A percentile compares a stretch with the other conserved stretches of the same genome.
Conservation (phyloP, 371 early-diverging fungal genomes). For the Blakeslea trispora region DNA sequence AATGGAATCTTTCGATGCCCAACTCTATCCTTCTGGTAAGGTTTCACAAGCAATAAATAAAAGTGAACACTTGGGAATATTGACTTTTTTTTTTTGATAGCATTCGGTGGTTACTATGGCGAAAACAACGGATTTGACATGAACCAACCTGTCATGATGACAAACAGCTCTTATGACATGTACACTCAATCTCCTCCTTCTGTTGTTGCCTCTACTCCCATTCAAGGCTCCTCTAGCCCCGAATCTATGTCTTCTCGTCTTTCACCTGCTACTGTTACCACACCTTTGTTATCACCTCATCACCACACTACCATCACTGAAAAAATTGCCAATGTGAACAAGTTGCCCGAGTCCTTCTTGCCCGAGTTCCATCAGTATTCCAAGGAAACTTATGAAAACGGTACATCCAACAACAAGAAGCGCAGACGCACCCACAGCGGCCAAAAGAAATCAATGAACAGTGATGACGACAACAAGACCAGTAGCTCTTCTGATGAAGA, state of each 20-base stretch:
- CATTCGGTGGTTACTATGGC: constrained; percentile 28
- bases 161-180: constrained; percentile 22
- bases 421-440: constrained; percentile 23
- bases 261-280: constrained; percentile 25
- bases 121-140: constrained; percentile 25
- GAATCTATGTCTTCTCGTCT: constrained; percentile 35
- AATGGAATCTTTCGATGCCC: constrained; percentile 43
- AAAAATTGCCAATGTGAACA: constrained; percentile 50
- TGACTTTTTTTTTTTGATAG: constrained; percentile 15
- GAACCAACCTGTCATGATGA: constrained; percentile 25
- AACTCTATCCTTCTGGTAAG: constrained; percentile 45
- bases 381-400: constrained; percentile 52
- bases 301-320: constrained; percentile 31
- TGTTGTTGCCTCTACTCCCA: constrained; percentile 2
- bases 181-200: constrained; percentile 11
- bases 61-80: not conserved
- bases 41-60: not conserved
- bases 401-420: constrained; percentile 43
- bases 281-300: constrained; percentile 18
- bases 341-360: constrained; percentile 49
- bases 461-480: constrained; percentile 20
- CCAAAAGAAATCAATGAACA: constrained; percentile 11
- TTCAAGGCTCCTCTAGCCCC: constrained; percentile 29
- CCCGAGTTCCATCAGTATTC: constrained; percentile 55
- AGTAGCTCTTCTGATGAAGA: constrained; percentile 29